Evolutionary conservation across 2,329 filamentous ascomycete species (phyloP).

Genomic region (Colletotrichum salicis): DNA sequence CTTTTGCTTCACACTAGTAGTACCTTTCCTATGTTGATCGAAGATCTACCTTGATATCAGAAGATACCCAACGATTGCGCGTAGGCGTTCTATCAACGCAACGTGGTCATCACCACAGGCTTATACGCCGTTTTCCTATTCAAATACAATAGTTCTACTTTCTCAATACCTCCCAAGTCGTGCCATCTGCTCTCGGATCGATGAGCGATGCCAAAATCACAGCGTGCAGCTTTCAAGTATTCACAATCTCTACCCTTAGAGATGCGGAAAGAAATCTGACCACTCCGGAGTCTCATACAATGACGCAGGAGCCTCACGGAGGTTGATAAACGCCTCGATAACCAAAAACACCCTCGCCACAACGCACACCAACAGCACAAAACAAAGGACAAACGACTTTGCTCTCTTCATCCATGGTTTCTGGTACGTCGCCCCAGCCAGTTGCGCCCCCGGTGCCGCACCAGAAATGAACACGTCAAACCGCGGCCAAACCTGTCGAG

Average conservation of each 20-base stretch:
- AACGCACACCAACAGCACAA: constrained; percentile 20
- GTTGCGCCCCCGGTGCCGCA: constrained; percentile 9
- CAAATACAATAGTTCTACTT: not conserved
- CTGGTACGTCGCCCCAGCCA: not conserved
- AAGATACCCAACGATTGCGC: constrained; percentile 23
- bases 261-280: constrained; percentile 40
- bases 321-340: constrained; percentile 39
- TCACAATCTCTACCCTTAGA: not conserved
- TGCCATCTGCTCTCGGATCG: not conserved
- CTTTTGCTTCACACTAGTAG: not conserved
- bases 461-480: constrained; percentile 36
- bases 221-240: not conserved
- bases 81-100: not conserved
- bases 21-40: not conserved
- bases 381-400: constrained; percentile 1
- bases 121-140: not conserved
- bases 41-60: not conserved
- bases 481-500: constrained; percentile 24
- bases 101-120: not conserved
- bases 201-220: not conserved
- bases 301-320: constrained; percentile 37
- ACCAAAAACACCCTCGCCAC: constrained; percentile 38
- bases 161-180: not conserved
- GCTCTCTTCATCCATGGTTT: constrained; percentile 17
- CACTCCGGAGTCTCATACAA: constrained; percentile 40